Base-by-base conservation (phyloP, 75 land plant genomes). In the Selaginella moellendorffii region DNA sequence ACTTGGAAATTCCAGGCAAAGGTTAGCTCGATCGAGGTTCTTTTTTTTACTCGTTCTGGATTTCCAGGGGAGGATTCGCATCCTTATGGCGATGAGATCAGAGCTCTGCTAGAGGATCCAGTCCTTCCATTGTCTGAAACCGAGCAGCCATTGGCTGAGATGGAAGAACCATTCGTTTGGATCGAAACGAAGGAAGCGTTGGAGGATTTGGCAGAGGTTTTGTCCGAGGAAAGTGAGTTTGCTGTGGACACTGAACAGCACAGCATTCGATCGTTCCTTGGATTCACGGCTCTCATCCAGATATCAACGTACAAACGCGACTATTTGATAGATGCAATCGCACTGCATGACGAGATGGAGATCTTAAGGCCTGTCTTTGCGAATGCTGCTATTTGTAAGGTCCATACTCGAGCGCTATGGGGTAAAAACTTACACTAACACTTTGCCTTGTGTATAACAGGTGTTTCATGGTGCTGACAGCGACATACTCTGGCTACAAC, bases 401-500 rank as follows among this genome's bases (percentile, higher is more conserved):
- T 56, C 66, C 23, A 17, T 5, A 14, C 46, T 36, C 46, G 46
- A 5, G 46, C 14, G 46, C 14, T 36, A 5, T 36, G 5, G 46
- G 5, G 46, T 36, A 36, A n/a, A n/a, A n/a, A n/a, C n/a, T n/a
- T n/a, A n/a, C n/a, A n/a, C n/a, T n/a, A n/a, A n/a, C n/a, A n/a
- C n/a, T n/a, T n/a, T n/a, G n/a, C n/a, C n/a, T n/a, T n/a, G n/a
- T n/a, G n/a, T n/a, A n/a, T n/a, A n/a, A 31, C 67, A 95, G 99
- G 87, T 95, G 5, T 90, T 95, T 64, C 99, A 95, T 81, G 99
- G 99, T 61, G 87, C 97, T 46, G 99, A 90, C 65, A 89, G 82
- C 78, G 99, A 95, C 75, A 77, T 80, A 63, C 81, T 90, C 19
- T 95, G 99, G 99, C 78, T 95, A 62, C 99, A 95, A 72, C 78